Base-by-base conservation (phyloP, 2,329 filamentous ascomycete genomes). In the Beauveria australis region DNA sequence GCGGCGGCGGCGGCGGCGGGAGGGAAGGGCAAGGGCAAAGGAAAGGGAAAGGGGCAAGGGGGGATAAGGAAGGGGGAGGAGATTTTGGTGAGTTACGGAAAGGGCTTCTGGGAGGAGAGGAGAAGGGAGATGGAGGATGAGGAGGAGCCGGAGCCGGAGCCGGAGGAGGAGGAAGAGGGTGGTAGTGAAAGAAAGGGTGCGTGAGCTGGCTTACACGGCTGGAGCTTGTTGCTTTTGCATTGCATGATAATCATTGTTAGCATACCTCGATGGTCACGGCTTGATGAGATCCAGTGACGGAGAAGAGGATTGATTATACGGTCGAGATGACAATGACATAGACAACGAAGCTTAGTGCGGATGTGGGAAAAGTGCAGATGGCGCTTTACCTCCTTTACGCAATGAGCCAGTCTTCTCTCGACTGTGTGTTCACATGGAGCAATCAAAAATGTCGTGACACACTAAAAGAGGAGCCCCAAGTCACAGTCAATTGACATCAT, bases 71-170 rank as follows among this genome's bases (percentile, higher is more conserved):
- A 81, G 71, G 84, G 85, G 1, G 79, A 85, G 63, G 86, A 88
- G 75, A 82, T 88, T 58, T 68, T 87, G 56, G 82, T 88, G 14
- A 87, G 82, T 64, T 88, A 88, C 67, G 86, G 85, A 6, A 88
- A 85, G 69, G 86, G 86, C 0, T 88, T 89, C 64, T 88, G 85
- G 84, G 68, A 78, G 74, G 68, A 71, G 70, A 78, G 72, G 66
- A 73, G 71, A 61, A 74, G 73, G 64, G 64, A 67, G 47, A n/a
- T 24, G 26, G 49, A 40, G 24, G 47, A 5, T 1, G 14, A n/a
- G 5, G 33, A 37, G 10, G 30, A 33, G 10, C 10, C 3, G 4
- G 30, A 14, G 3, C 3, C 24, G 24, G 24, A 5, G 24, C 2
- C 3, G 24, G 30, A 30, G 9, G 28, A 30, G 9, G 28, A 30